Percentiles rank a stretch among this genome's conserved stretches.
These are phyloP conservation scores for Umbelopsis sp. DNA, from an alignment of 192 early-diverging fungal species.

Conservation along the genomic window DNA sequence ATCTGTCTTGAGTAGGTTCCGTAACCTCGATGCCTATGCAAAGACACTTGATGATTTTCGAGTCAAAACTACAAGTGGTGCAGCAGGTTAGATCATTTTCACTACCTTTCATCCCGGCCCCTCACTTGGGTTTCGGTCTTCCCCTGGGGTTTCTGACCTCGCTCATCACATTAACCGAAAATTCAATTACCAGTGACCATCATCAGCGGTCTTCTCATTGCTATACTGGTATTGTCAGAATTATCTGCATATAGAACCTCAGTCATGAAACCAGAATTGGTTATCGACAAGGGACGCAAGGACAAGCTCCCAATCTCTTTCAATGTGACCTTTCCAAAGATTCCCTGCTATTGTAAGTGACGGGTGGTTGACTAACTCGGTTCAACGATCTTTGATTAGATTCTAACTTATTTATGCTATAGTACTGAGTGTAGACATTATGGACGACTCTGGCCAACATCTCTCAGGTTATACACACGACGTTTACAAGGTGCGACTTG, in stretches of 20 bases:
- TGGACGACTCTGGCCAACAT: slow-evolving; percentile 92
- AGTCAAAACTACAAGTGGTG: slow-evolving; percentile 79
- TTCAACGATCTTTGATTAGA: not conserved
- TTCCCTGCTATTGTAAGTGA: slow-evolving; percentile 83
- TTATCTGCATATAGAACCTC: slow-evolving; percentile 77
- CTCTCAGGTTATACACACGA: slow-evolving; percentile 76
- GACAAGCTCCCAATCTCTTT: slow-evolving; percentile 90
- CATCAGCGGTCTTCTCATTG: slow-evolving; percentile 70
- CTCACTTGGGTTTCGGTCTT: too few species aligned
- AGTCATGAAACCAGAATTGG: slow-evolving; percentile 69
- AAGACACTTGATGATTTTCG: slow-evolving; percentile 97
- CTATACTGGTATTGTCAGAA: slow-evolving; percentile 78
- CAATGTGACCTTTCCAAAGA: slow-evolving; percentile 88
- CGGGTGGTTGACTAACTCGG: not conserved
- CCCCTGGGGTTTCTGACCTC: not conserved
- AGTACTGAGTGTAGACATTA: slow-evolving; percentile 92
- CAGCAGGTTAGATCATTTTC: slow-evolving; percentile 54
- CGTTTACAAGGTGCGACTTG: slow-evolving; percentile 81
- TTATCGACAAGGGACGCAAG: slow-evolving; percentile 82
- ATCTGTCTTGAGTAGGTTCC: slow-evolving; percentile 54
- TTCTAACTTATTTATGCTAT: slow-evolving; percentile 2
- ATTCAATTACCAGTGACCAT: slow-evolving; percentile 69
- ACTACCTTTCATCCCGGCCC: slow-evolving; percentile 1
- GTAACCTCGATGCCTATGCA: slow-evolving; percentile 85
- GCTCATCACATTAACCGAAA: not conserved